Base-by-base conservation (phyloP, 140 eudicot species). In the Ambrosia hybrid region DNA sequence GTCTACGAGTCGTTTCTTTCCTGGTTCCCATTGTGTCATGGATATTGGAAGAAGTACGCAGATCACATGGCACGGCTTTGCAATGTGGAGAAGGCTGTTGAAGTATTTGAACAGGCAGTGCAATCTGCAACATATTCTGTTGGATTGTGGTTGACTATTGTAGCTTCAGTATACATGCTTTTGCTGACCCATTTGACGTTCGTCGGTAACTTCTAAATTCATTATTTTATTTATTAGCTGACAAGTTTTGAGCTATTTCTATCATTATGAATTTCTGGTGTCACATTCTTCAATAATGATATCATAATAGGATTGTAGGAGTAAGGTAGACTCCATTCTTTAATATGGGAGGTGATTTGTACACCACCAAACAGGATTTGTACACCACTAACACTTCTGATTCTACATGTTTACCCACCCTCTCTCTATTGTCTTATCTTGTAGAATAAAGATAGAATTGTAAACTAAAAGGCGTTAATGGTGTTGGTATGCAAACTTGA, bases 121-220 rank as follows among this genome's bases (percentile, higher is more conserved):
- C 81, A 73, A 67, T 76, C 87, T 17, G 88, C 87, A 71, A 78
- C 85, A 64, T 79, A 76, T 64, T 93, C 89, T 52, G 89, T 93
- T 75, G 93, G 83, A 75, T 80, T 93, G 69, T 93, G 97, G 88
- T 84, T 70, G 88, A 86, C 71, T 93, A 93, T 82, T 90, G 95
- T 71, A 86, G 84, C 74, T 93, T 93, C 76, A 72, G 86, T 80
- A 75, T 83, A 51, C 52, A 72, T 58, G 78, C 87, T 41, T 90
- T 83, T 82, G 86, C 74, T 79, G 91, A 90, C 73, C 97, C 96
- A 9, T 67, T 14, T 72, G 91, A 83, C 72, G 68, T 93, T 81
- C 95, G 96, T 72, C 79, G 98, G 98, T 93, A 90, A 71, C 53
- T 67, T 79, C 72, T 76, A 63, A 39, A 60, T 68, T 68, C 11